phyloP scores from a whole-genome alignment of 768 basidiomycete genomes.

The Pholiota conissans region DNA sequence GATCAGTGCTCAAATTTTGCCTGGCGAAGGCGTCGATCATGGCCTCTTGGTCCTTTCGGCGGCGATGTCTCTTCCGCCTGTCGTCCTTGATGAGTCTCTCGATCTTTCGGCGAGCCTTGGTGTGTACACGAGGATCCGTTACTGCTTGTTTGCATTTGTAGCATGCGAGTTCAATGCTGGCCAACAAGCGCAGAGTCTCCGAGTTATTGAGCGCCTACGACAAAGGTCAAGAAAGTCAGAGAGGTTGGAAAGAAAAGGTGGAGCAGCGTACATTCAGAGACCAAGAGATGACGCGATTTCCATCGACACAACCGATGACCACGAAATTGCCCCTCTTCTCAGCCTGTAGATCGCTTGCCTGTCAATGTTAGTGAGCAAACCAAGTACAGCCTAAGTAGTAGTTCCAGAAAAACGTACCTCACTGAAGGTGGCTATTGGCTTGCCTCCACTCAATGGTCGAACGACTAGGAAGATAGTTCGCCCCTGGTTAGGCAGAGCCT shows the following conservation, averaged over 20 bases:
- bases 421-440: slow-evolving; percentile 9
- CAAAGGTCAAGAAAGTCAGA: not conserved
- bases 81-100: slow-evolving; percentile 86
- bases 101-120: slow-evolving; percentile 66
- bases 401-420: slow-evolving; percentile 1
- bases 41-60: slow-evolving; percentile 82
- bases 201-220: slow-evolving; percentile 76
- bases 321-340: slow-evolving; percentile 89
- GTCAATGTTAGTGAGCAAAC: not conserved
- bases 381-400: not conserved
- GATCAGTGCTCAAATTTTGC: slow-evolving; percentile 41
- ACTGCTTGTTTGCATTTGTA: slow-evolving; percentile 73
- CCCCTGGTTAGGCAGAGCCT: slow-evolving; percentile 4
- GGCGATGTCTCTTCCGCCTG: slow-evolving; percentile 73
- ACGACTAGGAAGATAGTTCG: slow-evolving; percentile 6
- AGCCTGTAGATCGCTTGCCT: slow-evolving; percentile 75
- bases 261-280: slow-evolving; percentile 66
- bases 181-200: slow-evolving; percentile 78
- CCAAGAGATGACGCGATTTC: slow-evolving; percentile 76
- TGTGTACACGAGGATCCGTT: slow-evolving; percentile 64
- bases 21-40: slow-evolving; percentile 80
- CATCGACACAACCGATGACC: slow-evolving; percentile 79
- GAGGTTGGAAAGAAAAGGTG: slow-evolving; percentile 12
- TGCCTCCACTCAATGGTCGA: slow-evolving; percentile 11
- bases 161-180: slow-evolving; percentile 84